Conservation (phyloP, 192 early-diverging fungal genomes). For the Oehlia diaphana region DNA sequence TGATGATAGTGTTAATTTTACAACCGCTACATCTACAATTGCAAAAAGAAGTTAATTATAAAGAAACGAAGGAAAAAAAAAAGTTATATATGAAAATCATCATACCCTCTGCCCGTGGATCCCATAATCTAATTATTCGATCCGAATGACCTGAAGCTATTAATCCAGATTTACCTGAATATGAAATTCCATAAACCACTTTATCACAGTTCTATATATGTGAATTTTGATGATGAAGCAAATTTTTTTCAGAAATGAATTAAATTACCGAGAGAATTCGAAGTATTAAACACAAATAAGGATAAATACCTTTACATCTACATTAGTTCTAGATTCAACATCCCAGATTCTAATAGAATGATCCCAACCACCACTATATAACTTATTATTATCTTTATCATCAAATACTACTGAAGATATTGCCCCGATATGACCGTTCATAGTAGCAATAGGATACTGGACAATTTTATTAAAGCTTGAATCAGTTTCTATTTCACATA, state of each 20-base stretch:
- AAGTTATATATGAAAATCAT: neutral
- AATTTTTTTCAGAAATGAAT: too few relatives aligned
- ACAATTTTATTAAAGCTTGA: neutral
- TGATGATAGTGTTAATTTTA: constrained; percentile 73
- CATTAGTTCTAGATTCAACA: constrained; percentile 70
- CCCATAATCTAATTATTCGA: constrained; percentile 83
- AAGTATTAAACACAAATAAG: neutral
- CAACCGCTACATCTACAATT: constrained; percentile 63
- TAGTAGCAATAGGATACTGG: constrained; percentile 42
- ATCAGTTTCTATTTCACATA: neutral
- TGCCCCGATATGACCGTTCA: constrained; percentile 75
- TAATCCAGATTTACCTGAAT: constrained; percentile 67
- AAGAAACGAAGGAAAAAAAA: neutral
- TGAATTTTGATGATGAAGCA: too few relatives aligned
- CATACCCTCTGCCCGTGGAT: constrained; percentile 72
- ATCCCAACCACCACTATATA: constrained; percentile 92
- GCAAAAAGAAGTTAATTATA: neutral
- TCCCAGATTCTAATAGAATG: constrained; percentile 93
- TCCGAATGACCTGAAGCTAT: constrained; percentile 91
- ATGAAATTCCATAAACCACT: constrained; percentile 72
- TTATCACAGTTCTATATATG: constrained; percentile 77
- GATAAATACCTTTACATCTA: constrained; percentile 64
- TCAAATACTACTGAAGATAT: constrained; percentile 77
- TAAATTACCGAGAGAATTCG: neutral
- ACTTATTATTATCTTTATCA: constrained; percentile 52